Evolutionary conservation across 139 green algal species (phyloP).

Genomic region (Chlorella sp.): DNA sequence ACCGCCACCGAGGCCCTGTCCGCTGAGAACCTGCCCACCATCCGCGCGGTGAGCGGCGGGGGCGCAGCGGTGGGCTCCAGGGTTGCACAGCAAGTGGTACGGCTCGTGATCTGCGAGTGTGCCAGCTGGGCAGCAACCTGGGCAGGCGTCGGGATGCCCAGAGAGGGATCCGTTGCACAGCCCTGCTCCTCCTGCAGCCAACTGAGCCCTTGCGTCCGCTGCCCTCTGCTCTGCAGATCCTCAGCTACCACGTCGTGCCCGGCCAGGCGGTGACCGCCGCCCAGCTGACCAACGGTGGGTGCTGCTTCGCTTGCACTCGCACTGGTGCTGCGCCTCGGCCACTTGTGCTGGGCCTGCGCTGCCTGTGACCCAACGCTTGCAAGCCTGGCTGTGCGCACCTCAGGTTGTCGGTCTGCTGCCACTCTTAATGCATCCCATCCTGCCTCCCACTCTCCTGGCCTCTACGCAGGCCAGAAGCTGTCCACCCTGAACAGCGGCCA

Average conservation of each 20-base stretch:
- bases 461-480: conserved; percentile 21
- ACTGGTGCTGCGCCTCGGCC: too few species aligned
- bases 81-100: too few species aligned
- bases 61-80: too few species aligned
- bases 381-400: too few species aligned
- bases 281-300: conserved; percentile 29
- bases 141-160: too few species aligned
- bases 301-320: too few species aligned
- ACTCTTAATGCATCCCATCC: too few species aligned
- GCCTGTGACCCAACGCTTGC: too few species aligned
- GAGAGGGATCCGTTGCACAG: background rate
- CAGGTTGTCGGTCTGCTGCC: too few species aligned
- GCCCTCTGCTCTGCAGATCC: conserved; percentile 15
- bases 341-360: too few species aligned
- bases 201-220: background rate
- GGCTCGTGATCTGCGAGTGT: too few species aligned
- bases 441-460: too few species aligned
- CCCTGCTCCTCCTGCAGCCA: background rate
- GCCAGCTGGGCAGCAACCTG: background rate
- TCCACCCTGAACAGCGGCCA: conserved; percentile 20
- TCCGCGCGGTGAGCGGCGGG: conserved; percentile 1
- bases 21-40: conserved; percentile 33
- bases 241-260: conserved; percentile 58
- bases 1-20: conserved; percentile 41
- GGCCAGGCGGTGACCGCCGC: conserved; percentile 14